phyloP scores from a whole-genome alignment of 2,329 filamentous ascomycete species.

The Chrysosphaeria jannelii region DNA sequence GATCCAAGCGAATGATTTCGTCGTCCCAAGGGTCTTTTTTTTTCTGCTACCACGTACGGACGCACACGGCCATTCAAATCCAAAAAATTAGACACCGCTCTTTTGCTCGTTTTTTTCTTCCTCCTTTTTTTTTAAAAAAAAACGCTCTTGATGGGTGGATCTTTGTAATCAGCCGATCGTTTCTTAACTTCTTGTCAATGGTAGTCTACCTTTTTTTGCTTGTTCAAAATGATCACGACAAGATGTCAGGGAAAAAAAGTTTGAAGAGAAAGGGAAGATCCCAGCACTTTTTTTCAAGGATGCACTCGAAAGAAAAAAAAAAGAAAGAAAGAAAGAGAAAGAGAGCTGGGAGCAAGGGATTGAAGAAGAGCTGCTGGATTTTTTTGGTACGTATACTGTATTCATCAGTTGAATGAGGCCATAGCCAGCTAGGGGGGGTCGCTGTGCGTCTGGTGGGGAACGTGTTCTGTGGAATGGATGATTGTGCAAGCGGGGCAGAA shows the following conservation, averaged over 20 bases:
- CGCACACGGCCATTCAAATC: conserved; percentile 2
- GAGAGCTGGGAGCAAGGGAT: background rate
- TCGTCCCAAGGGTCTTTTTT: background rate
- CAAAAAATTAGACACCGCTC: conserved; percentile 5
- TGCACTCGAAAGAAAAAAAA: conserved; percentile 1
- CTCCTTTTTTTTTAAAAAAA: conserved; percentile 3
- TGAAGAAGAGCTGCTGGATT: no score
- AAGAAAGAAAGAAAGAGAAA: background rate
- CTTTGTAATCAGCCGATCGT: background rate
- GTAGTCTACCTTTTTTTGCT: background rate
- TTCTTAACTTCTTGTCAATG: conserved; percentile 1
- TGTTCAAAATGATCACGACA: no score
- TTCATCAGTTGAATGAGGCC: no score
- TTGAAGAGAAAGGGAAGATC: background rate
- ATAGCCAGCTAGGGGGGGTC: no score
- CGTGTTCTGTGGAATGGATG: no score
- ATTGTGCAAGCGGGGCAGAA: no score
- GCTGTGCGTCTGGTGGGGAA: no score
- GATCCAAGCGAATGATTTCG: background rate
- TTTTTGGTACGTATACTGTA: no score
- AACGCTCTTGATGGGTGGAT: conserved; percentile 1
- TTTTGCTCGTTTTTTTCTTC: conserved; percentile 4
- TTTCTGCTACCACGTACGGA: no score
- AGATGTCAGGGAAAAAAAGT: conserved; percentile 1
- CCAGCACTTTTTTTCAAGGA: background rate